Conservation (phyloP, 2,329 filamentous ascomycete genomes). For the Leptosphaerulina australis region DNA sequence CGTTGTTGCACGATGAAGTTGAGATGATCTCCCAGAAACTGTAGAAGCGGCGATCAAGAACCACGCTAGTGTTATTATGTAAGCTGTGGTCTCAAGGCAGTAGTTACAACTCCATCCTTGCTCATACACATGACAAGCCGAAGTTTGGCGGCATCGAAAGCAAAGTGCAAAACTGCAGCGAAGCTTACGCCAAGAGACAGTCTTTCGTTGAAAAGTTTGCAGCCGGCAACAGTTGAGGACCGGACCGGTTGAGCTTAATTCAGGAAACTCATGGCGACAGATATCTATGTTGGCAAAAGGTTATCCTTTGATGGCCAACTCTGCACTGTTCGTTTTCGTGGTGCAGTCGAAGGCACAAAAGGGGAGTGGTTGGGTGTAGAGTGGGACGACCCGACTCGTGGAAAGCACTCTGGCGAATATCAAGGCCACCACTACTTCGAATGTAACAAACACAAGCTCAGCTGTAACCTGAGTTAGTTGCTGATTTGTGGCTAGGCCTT, state of each 20-base stretch:
- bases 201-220: too few relatives aligned
- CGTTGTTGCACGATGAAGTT: slow-evolving; percentile 17
- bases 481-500: slow-evolving; percentile 57
- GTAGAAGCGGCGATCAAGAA: slow-evolving; percentile 24
- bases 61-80: slow-evolving; percentile 25
- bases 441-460: slow-evolving; percentile 60
- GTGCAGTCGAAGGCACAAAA: slow-evolving; percentile 74
- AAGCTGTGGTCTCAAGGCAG: slow-evolving; percentile 3
- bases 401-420: slow-evolving; percentile 89
- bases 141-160: too few relatives aligned
- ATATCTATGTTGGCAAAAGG: slow-evolving; percentile 69
- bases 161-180: too few relatives aligned
- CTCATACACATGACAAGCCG: too few relatives aligned
- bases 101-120: slow-evolving; percentile 3
- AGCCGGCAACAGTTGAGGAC: background rate
- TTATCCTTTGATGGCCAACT: slow-evolving; percentile 77
- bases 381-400: slow-evolving; percentile 87
- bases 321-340: slow-evolving; percentile 86
- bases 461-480: background rate
- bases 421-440: slow-evolving; percentile 80
- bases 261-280: slow-evolving; percentile 34
- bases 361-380: slow-evolving; percentile 92
- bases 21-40: slow-evolving; percentile 27
- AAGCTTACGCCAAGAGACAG: too few relatives aligned
- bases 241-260: background rate